These are phyloP conservation scores for Corylus heterophylla DNA, from an alignment of 306 rosid species.

Conservation along the genomic window DNA sequence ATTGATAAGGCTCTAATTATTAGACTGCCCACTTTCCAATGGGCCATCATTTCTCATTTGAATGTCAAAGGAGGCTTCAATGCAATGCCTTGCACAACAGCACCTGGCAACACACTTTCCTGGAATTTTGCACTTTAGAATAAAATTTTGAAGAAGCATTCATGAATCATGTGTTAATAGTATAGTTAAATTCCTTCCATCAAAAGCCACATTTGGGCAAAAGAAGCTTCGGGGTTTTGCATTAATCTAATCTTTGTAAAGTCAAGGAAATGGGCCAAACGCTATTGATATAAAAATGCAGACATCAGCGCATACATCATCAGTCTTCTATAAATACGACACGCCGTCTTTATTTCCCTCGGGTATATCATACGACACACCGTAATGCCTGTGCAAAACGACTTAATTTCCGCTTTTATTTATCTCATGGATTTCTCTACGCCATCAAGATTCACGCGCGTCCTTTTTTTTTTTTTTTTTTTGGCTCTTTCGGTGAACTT, in stretches of 20 bases:
- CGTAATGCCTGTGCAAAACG: background rate
- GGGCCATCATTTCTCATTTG: constrained; percentile 9
- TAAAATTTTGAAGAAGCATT: background rate
- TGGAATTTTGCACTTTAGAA: background rate
- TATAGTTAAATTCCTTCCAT: background rate
- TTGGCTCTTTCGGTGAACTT: background rate
- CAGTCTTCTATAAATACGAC: background rate
- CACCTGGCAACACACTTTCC: background rate
- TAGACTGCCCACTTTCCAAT: background rate
- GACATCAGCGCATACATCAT: background rate
- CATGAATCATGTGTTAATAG: background rate
- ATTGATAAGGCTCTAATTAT: background rate
- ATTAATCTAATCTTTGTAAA: background rate
- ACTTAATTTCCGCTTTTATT: background rate
- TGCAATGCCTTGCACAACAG: background rate
- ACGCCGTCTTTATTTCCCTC: background rate
- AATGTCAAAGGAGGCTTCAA: background rate
- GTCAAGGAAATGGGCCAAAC: background rate
- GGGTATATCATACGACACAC: background rate
- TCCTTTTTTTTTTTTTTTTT: too few relatives aligned
- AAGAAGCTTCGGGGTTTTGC: background rate
- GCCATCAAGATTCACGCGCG: background rate
- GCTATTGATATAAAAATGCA: background rate
- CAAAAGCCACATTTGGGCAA: background rate
- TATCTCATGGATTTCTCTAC: background rate